These are phyloP conservation scores for Goffeauzyma gilvescens DNA, from an alignment of 768 basidiomycete species.

Conservation along the genomic window DNA sequence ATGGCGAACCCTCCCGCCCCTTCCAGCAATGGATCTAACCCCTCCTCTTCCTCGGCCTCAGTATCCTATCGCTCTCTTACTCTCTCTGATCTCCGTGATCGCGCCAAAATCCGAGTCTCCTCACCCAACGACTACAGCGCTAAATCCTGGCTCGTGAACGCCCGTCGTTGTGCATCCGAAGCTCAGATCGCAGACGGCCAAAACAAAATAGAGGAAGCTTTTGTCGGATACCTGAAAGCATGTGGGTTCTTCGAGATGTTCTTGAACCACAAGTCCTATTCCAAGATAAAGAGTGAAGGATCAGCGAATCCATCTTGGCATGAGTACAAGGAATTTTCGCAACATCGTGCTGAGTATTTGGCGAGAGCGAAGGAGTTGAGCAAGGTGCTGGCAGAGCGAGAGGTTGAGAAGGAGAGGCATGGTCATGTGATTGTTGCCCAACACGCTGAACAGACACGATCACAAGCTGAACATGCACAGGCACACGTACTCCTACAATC, in stretches of 20 bases:
- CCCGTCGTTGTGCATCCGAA: constrained; percentile 4
- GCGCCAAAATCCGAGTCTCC: constrained; percentile 1
- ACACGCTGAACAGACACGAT: too few species aligned
- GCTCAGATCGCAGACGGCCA: constrained; percentile 6
- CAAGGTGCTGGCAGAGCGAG: constrained; percentile 35
- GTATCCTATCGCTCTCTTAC: background rate
- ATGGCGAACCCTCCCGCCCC: too few species aligned
- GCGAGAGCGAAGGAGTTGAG: constrained; percentile 37
- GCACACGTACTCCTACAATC: too few species aligned
- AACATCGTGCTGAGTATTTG: constrained; percentile 39
- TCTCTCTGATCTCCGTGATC: constrained; percentile 6
- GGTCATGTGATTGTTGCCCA: too few species aligned
- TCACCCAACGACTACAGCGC: constrained; percentile 4
- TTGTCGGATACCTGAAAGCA: constrained; percentile 10
- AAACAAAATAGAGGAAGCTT: constrained; percentile 6
- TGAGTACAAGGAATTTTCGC: constrained; percentile 47
- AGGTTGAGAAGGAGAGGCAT: constrained; percentile 33
- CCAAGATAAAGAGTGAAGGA: constrained; percentile 4
- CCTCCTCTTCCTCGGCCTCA: too few species aligned
- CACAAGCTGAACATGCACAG: too few species aligned
- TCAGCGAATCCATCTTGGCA: constrained; percentile 40
- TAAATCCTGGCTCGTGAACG: constrained; percentile 7
- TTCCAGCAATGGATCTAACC: too few species aligned
- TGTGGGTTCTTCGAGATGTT: constrained; percentile 9
- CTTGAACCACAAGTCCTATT: constrained; percentile 4